Evolutionary conservation across 768 basidiomycete species (phyloP), one percentile per base, ranked within the genome.

Genomic region (Butyriboletus loyo): DNA sequence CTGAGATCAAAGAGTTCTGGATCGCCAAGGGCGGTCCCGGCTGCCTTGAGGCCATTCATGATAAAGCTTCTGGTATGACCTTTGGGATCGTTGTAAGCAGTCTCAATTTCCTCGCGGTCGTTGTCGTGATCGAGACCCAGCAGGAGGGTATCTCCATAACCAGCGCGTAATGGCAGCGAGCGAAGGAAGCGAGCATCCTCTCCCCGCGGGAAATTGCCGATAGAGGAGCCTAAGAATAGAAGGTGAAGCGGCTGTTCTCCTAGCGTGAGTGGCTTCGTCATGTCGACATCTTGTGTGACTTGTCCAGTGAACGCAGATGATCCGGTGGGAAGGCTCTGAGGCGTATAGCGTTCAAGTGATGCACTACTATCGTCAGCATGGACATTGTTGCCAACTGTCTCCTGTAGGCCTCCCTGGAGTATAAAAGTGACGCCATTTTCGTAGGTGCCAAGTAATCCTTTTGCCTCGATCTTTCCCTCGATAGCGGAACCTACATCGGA

Each of bases 71-170:
- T 76, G 1, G 91, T 92, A 56, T 83, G 72, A 4, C 89, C 92
- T 53, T 81, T 77, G 5, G 76, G 73, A 60, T 97, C 94, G 60
- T 96, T 87, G 71, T 98, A 98, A 0, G 95, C 95, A 19, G 74
- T 66, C 65, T 95, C 90, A 50, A 98, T 87, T 55, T 80, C 73
- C n/a, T 71, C 66, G 50, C 77, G 77, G 34, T 80, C 80, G 58
- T 89, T 87, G 65, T 87, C 81, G 50, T 92, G 91, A 68, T 98
- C 96, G 39, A 98, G 72, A n/a, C 95, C 95, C 10, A 99, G 77
- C 2, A 98, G 73, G 8, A 98, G 75, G 0, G 91, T 96, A 66
- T 97, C 95, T 2, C 84, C 85, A 19, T 73, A 76, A 7, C 85
- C 80, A 10, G 88, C 73, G 14, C 87, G 83, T 24, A 98, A 75